Percentiles rank a stretch among this genome's conserved stretches.
phyloP scores from a whole-genome alignment of 176 grass and related monocot genomes.

The Calamus simplicifolius region DNA sequence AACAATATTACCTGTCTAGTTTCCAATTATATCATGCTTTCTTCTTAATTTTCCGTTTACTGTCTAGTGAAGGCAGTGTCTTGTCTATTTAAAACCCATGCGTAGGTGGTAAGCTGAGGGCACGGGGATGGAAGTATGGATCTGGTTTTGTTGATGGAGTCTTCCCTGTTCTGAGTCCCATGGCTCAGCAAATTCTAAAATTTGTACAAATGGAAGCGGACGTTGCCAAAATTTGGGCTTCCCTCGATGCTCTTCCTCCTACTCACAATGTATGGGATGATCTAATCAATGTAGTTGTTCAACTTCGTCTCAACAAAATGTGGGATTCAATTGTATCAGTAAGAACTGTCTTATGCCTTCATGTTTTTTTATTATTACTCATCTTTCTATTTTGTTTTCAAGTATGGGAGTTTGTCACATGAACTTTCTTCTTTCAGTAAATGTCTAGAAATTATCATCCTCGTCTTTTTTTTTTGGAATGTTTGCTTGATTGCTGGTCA shows the following conservation, averaged over 20 bases:
- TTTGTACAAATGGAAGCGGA: slow-evolving; percentile 52
- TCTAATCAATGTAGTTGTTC: slow-evolving; percentile 57
- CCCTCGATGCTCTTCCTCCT: slow-evolving; percentile 49
- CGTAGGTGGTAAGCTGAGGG: slow-evolving; percentile 63
- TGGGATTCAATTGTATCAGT: slow-evolving; percentile 68
- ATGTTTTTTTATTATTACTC: neutral
- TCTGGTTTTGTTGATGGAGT: slow-evolving; percentile 87
- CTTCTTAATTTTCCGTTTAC: slow-evolving; percentile 1
- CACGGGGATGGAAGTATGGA: slow-evolving; percentile 80
- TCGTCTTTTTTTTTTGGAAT: no score
- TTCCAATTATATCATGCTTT: neutral
- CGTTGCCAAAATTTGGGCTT: slow-evolving; percentile 42
- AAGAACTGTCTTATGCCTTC: slow-evolving; percentile 15
- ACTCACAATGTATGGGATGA: slow-evolving; percentile 71
- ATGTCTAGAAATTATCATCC: no score
- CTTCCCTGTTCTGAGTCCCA: slow-evolving; percentile 76
- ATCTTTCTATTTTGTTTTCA: neutral
- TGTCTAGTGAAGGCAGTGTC: neutral
- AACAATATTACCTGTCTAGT: no score
- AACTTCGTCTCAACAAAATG: slow-evolving; percentile 58
- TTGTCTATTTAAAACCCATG: neutral
- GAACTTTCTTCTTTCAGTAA: no score
- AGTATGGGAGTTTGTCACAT: no score
- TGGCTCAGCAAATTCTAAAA: slow-evolving; percentile 68
- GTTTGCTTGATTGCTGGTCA: no score